phyloP scores from a whole-genome alignment of 2,329 filamentous ascomycete species.

The Pseudodiploospora longispora region DNA sequence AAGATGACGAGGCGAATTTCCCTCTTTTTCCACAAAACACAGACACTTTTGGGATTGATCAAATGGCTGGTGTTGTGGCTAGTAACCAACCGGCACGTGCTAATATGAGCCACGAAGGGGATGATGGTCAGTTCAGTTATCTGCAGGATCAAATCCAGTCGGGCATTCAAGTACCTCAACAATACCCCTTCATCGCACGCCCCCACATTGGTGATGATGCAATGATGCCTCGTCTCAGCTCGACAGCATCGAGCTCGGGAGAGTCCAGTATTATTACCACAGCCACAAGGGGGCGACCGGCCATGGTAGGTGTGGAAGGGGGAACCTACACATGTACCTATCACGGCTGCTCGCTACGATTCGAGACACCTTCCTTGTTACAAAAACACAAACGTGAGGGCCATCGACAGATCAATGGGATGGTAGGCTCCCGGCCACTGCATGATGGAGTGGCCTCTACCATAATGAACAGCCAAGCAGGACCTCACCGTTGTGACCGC shows the following conservation, averaged over 20 bases:
- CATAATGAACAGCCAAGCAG: conserved; percentile 76
- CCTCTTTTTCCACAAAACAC: conserved; percentile 64
- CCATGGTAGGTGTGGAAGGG: conserved; percentile 60
- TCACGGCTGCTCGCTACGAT: conserved; percentile 79
- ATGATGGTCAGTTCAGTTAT: conserved; percentile 14
- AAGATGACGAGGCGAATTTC: conserved; percentile 60
- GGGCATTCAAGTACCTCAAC: conserved; percentile 37
- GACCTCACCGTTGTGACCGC: conserved; percentile 85
- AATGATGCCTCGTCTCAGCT: conserved; percentile 30
- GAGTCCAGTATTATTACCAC: conserved; percentile 26
- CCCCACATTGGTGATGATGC: conserved; percentile 25
- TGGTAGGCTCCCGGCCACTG: conserved; percentile 15
- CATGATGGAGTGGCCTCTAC: conserved; percentile 39
- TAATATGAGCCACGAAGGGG: not conserved
- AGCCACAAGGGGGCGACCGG: conserved; percentile 41
- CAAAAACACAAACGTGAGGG: conserved; percentile 95
- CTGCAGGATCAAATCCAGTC: conserved; percentile 28
- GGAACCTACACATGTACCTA: conserved; percentile 97
- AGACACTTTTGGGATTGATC: conserved; percentile 34
- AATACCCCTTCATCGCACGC: conserved; percentile 42
- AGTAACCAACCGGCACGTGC: conserved; percentile 9
- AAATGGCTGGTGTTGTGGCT: conserved; percentile 27
- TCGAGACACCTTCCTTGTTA: conserved; percentile 76
- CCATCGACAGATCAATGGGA: conserved; percentile 64
- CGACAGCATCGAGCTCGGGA: conserved; percentile 36